These are phyloP conservation scores for Picocystis sp. DNA, from an alignment of 163 green algal genomes.

Conservation along the genomic window DNA sequence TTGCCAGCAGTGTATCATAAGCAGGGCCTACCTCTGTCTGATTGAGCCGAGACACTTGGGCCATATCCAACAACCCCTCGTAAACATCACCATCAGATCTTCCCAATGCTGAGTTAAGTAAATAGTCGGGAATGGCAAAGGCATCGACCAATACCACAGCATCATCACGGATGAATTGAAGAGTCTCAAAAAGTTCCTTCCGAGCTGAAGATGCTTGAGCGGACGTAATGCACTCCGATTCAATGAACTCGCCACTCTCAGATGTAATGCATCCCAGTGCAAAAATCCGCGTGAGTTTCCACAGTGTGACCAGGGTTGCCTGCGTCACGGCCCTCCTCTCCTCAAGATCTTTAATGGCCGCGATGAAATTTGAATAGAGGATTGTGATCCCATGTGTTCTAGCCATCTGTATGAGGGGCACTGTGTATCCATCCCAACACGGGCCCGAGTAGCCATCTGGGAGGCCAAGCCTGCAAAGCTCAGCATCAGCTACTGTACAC, in stretches of 20 bases:
- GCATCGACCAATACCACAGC: conserved; percentile 68
- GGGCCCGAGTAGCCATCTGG: conserved; percentile 26
- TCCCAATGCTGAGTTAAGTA: conserved; percentile 41
- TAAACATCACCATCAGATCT: conserved; percentile 78
- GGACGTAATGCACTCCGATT: conserved; percentile 1
- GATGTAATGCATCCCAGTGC: no score
- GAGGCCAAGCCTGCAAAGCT: conserved; percentile 13
- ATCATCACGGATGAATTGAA: conserved; percentile 25
- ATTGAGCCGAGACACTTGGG: conserved; percentile 52
- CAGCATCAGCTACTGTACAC: conserved; percentile 15
- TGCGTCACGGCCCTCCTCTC: conserved; percentile 23
- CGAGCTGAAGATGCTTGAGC: not conserved
- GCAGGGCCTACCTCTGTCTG: conserved; percentile 59
- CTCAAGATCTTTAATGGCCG: no score
- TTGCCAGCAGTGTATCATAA: conserved; percentile 47
- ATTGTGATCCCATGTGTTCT: no score
- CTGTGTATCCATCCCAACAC: conserved; percentile 29
- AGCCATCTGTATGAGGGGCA: conserved; percentile 17
- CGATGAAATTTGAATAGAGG: no score
- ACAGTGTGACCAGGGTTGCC: not conserved
- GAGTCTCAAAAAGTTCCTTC: conserved; percentile 27
- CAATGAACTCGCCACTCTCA: not conserved
- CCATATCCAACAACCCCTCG: conserved; percentile 39
- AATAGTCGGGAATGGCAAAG: conserved; percentile 67
- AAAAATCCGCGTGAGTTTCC: no score